A percentile compares a stretch with the other conserved stretches of the same genome.
phyloP scores from a whole-genome alignment of 1,284 basidiomycete genomes.

The Apiotrichum mycotoxinovorans region DNA sequence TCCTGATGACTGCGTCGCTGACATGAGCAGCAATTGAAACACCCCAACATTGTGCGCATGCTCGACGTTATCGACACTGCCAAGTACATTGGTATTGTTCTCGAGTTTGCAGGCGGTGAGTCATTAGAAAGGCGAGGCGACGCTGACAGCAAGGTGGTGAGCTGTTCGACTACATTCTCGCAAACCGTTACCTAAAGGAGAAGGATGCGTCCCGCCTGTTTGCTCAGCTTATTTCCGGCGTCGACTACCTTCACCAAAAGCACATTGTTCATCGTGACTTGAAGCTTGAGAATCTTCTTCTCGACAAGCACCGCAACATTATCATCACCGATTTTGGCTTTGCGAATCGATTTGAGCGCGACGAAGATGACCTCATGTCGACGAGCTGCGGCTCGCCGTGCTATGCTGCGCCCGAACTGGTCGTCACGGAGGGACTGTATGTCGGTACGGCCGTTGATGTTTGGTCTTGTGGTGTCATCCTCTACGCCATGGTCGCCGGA shows the following conservation, averaged over 20 bases:
- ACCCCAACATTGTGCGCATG: slow-evolving; percentile 96
- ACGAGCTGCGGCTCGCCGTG: slow-evolving; percentile 97
- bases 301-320: slow-evolving; percentile 95
- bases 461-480: slow-evolving; percentile 98
- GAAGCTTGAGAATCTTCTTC: slow-evolving; percentile 95
- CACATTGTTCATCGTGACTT: slow-evolving; percentile 99
- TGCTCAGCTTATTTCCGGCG: slow-evolving; percentile 96
- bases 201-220: slow-evolving; percentile 94
- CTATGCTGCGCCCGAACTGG: slow-evolving; percentile 98
- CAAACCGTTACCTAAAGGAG: slow-evolving; percentile 94
- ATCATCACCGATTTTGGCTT: slow-evolving; percentile 99
- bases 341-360: slow-evolving; percentile 93
- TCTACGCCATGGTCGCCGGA: slow-evolving; percentile 98
- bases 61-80: slow-evolving; percentile 99
- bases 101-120: slow-evolving; percentile 86
- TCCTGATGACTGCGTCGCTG: slow-evolving; percentile 9
- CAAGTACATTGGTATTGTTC: slow-evolving; percentile 98
- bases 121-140: neutral
- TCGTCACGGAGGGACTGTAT: slow-evolving; percentile 95
- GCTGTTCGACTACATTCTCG: slow-evolving; percentile 97
- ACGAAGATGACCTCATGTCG: slow-evolving; percentile 92
- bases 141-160: slow-evolving; percentile 66
- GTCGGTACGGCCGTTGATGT: slow-evolving; percentile 99
- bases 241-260: slow-evolving; percentile 98
- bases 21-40: slow-evolving; percentile 70